Conservation (phyloP, 2,329 filamentous ascomycete species). For the Aspergillus pseudotamarii region DNA sequence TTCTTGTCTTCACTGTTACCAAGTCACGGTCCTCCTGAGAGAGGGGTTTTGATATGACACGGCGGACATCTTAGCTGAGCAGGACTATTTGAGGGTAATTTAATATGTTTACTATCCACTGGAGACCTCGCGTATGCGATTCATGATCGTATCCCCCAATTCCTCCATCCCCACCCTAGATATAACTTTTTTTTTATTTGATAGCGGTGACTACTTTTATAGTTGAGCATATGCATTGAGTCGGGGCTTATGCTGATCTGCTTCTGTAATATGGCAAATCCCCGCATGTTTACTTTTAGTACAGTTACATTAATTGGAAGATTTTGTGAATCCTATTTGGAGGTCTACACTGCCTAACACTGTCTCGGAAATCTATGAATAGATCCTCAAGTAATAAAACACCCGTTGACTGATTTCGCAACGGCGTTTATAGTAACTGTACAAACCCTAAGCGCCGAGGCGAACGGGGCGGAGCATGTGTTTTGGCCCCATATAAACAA, state of each 20-base stretch:
- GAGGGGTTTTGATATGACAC: constrained; percentile 12
- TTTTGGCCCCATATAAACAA: neutral
- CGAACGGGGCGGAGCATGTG: neutral
- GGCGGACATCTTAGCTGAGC: constrained; percentile 8
- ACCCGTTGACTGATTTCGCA: neutral
- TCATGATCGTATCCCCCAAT: neutral
- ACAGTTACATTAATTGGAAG: neutral
- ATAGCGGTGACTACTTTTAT: neutral
- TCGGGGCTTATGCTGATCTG: neutral
- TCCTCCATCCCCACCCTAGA: neutral
- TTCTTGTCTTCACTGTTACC: constrained; percentile 9
- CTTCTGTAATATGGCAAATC: neutral
- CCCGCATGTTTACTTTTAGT: neutral
- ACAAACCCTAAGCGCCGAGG: neutral
- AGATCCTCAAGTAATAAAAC: neutral
- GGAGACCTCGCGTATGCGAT: neutral
- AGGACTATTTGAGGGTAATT: constrained; percentile 20
- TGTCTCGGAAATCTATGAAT: neutral
- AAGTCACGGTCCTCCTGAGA: constrained; percentile 5
- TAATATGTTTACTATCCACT: constrained; percentile 16
- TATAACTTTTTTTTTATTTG: neutral
- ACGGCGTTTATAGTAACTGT: neutral
- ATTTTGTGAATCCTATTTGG: neutral
- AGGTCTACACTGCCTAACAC: neutral
- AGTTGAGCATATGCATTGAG: neutral